These are phyloP conservation scores for Pyronema omphalodes DNA, from an alignment of 495 filamentous ascomycete genomes.

Conservation along the genomic window DNA sequence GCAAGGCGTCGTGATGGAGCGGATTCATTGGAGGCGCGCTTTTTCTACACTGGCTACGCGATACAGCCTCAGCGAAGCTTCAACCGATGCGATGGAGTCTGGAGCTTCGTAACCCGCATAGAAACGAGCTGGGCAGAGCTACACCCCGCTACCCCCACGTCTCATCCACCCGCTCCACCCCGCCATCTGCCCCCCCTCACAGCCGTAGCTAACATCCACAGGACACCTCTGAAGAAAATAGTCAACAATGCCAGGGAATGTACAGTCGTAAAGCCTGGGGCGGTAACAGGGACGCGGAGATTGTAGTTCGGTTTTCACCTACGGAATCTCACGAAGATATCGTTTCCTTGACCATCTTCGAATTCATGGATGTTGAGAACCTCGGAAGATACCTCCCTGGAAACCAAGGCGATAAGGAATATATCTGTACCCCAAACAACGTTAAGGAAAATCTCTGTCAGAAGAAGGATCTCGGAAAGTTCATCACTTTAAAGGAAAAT, in stretches of 20 bases:
- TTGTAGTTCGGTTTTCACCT: slow-evolving; percentile 60
- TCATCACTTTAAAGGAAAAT: slow-evolving; percentile 59
- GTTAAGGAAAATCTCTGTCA: slow-evolving; percentile 55
- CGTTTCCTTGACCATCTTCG: slow-evolving; percentile 77
- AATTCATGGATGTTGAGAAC: slow-evolving; percentile 69
- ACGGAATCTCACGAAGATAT: slow-evolving; percentile 43
- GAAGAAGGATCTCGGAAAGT: slow-evolving; percentile 57
- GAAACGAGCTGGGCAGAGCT: too few relatives aligned
- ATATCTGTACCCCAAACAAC: slow-evolving; percentile 53
- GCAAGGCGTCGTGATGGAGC: too few relatives aligned
- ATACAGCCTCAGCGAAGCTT: too few relatives aligned
- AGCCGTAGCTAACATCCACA: background rate
- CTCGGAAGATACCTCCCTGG: slow-evolving; percentile 31
- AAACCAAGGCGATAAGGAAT: slow-evolving; percentile 34
- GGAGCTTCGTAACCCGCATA: too few relatives aligned
- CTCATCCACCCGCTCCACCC: too few relatives aligned
- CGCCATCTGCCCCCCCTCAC: too few relatives aligned
- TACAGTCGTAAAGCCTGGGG: slow-evolving; percentile 84
- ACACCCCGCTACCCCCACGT: too few relatives aligned
- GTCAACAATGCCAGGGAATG: slow-evolving; percentile 91
- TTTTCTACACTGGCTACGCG: too few relatives aligned
- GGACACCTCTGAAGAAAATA: slow-evolving; percentile 40
- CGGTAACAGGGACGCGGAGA: slow-evolving; percentile 72
- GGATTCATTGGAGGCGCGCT: too few relatives aligned
- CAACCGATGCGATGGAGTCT: too few relatives aligned